Base-by-base conservation (phyloP, 192 early-diverging fungal species). In the Podochytrium sp. region DNA sequence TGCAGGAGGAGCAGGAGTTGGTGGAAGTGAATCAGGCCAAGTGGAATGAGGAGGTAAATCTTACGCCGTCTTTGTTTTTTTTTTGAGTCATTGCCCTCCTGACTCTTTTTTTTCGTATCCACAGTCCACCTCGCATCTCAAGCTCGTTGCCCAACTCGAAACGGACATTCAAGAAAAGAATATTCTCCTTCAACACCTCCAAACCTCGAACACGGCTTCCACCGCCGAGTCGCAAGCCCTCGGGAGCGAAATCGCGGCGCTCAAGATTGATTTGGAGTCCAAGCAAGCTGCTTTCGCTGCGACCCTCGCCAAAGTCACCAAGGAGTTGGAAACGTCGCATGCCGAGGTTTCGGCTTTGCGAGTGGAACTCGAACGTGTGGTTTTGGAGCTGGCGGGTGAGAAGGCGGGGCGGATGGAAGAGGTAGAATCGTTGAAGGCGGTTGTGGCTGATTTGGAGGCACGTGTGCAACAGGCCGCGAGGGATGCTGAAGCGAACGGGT, bases 1-100 rank as follows among this genome's bases (percentile, higher is more conserved):
- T 71, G 2, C 69, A 71, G 41, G 69, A 71, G 32, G 69, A 71
- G 56, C 69, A 71, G 34, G 69, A 71, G 20, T 30, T 47, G 7
- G 32, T 71, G 23, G 69, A 55, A 10, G 10, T 55, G 52, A 55
- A 55, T 41, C 69, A 71, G 38, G 32, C 41, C 32, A 51, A 71
- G 49, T 59, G 53, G 69, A 71, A 41, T 40, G 43, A 60, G 12
- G 69, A 71, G 29, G 56, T 34, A 57, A n/a, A n/a, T n/a, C n/a
- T n/a, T n/a, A n/a, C n/a, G n/a, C n/a, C n/a, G n/a, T n/a, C n/a
- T n/a, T n/a, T n/a, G n/a, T n/a, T n/a, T n/a, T n/a, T n/a, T n/a
- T n/a, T n/a, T n/a, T n/a, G n/a, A n/a, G n/a, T n/a, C n/a, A n/a
- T n/a, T n/a, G n/a, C n/a, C n/a, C n/a, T n/a, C n/a, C n/a, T n/a